Base-by-base conservation (phyloP, 305 asterid species). In the Fraxinus sp. region DNA sequence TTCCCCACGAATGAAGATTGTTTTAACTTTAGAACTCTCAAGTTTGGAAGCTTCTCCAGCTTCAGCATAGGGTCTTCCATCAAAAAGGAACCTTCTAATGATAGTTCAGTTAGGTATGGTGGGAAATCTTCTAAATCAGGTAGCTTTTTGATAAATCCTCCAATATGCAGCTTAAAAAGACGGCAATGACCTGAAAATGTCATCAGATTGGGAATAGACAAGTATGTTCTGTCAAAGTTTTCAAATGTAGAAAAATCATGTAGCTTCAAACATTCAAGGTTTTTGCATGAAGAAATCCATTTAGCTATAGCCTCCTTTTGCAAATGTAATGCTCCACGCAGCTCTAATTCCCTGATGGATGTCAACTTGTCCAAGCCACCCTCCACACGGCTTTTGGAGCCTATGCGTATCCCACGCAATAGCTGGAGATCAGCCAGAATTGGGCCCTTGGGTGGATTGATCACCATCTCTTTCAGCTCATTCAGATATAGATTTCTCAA, bases 121-220 rank as follows among this genome's bases (percentile, higher is more conserved):
- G 84, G 84, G 35, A 82, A 76, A 11, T 82, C 22, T 76, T 77
- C 75, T 36, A 26, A 10, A 18, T 64, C 79, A 74, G 18, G 71
- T 5, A 82, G 80, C 8, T 39, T 59, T 20, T 36, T 57, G 55
- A 76, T 22, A 30, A n/a, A 76, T 76, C 84, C 84, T 39, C 64
- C 80, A 30, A 76, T 28, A 76, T 82, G 84, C 77, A 82, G 77
- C 84, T 82, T 82, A 64, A 33, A 82, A 30, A 82, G 80, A 76
- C 18, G 39, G 16, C 3, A 64, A 82, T 76, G 81, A 41, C 74
- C 28, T 28, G 24, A 70, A 49, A 64, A 62, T 26, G 74, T 26
- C 70, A 41, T 57, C 71, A 59, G 64, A 74, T 28, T n/a, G 7
- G 84, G 77, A 35, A 81, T 24, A 10, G 71, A 14, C 0, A 0